Conservation (phyloP, 495 filamentous ascomycete genomes). For the Penicillium malachiteum region DNA sequence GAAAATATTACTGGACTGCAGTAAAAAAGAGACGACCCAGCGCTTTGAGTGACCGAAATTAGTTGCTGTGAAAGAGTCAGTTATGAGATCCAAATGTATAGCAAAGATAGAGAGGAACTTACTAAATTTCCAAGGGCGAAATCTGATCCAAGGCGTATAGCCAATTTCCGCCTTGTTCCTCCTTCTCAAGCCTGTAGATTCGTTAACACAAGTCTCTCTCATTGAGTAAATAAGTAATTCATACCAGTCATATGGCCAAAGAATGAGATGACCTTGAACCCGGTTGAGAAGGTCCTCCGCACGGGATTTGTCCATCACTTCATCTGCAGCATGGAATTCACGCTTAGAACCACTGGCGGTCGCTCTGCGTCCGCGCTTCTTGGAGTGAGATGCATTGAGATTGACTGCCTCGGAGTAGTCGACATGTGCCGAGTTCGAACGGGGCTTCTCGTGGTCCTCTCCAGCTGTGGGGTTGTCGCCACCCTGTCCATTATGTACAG, state of each 20-base stretch:
- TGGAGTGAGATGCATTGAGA: slow-evolving; percentile 41
- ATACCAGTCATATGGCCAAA: slow-evolving; percentile 92
- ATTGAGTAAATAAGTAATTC: slow-evolving; percentile 9
- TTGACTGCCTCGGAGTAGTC: slow-evolving; percentile 53
- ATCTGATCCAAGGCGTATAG: slow-evolving; percentile 94
- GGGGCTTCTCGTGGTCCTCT: slow-evolving; percentile 35
- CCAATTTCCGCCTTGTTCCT: slow-evolving; percentile 94
- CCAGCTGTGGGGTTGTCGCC: slow-evolving; percentile 24
- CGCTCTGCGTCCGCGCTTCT: slow-evolving; percentile 63
- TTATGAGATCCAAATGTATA: neutral
- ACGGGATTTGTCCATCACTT: slow-evolving; percentile 67
- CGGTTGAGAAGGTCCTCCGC: slow-evolving; percentile 78
- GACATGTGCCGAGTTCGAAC: slow-evolving; percentile 35
- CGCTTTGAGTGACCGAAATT: slow-evolving; percentile 1
- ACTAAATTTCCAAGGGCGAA: slow-evolving; percentile 97
- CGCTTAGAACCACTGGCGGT: slow-evolving; percentile 74
- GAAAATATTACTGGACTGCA: neutral
- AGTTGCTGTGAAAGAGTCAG: slow-evolving; percentile 3
- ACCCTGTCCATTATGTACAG: slow-evolving; percentile 16
- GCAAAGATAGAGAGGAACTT: slow-evolving; percentile 41
- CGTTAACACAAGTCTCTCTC: slow-evolving; percentile 1
- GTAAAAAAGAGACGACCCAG: no score
- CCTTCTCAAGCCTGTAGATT: slow-evolving; percentile 63
- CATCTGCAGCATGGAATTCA: slow-evolving; percentile 68
- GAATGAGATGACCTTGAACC: slow-evolving; percentile 84